A percentile compares a stretch with the other conserved stretches of the same genome.
phyloP scores from a whole-genome alignment of 805 yeast genomes.

The Saccharomycopsis schoenii region DNA sequence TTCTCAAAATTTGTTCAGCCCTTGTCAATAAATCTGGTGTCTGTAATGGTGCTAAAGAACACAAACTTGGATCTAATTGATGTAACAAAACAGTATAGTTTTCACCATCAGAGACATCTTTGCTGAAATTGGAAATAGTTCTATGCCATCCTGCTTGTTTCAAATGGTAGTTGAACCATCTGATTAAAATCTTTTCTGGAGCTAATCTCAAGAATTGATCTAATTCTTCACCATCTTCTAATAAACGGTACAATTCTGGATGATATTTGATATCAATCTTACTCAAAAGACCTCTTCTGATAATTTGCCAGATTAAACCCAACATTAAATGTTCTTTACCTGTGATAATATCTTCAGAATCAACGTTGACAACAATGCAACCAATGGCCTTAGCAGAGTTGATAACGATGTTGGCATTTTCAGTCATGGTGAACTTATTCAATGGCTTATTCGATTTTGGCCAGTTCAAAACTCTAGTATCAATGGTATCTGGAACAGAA shows the following conservation, averaged over 20 bases:
- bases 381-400: slow-evolving; percentile 99
- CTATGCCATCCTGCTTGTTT: slow-evolving; percentile 86
- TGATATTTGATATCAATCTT: slow-evolving; percentile 94
- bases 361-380: slow-evolving; percentile 95
- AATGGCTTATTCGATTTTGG: slow-evolving; percentile 73
- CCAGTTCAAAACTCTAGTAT: slow-evolving; percentile 88
- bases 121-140: slow-evolving; percentile 75
- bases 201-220: slow-evolving; percentile 95
- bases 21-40: slow-evolving; percentile 64
- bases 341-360: slow-evolving; percentile 88
- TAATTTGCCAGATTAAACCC: slow-evolving; percentile 95
- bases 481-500: slow-evolving; percentile 97
- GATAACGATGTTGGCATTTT: slow-evolving; percentile 94
- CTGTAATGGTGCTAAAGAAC: slow-evolving; percentile 77
- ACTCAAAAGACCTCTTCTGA: slow-evolving; percentile 87
- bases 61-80: slow-evolving; percentile 75
- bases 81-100: slow-evolving; percentile 82
- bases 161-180: slow-evolving; percentile 97
- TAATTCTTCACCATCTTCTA: slow-evolving; percentile 93
- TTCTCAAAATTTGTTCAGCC: slow-evolving; percentile 76
- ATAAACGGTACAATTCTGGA: slow-evolving; percentile 88
- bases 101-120: slow-evolving; percentile 91
- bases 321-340: slow-evolving; percentile 88
- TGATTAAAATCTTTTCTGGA: slow-evolving; percentile 90
- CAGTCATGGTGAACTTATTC: slow-evolving; percentile 91